phyloP scores from a whole-genome alignment of 768 basidiomycete genomes.

The Tricholoma matsutake region DNA sequence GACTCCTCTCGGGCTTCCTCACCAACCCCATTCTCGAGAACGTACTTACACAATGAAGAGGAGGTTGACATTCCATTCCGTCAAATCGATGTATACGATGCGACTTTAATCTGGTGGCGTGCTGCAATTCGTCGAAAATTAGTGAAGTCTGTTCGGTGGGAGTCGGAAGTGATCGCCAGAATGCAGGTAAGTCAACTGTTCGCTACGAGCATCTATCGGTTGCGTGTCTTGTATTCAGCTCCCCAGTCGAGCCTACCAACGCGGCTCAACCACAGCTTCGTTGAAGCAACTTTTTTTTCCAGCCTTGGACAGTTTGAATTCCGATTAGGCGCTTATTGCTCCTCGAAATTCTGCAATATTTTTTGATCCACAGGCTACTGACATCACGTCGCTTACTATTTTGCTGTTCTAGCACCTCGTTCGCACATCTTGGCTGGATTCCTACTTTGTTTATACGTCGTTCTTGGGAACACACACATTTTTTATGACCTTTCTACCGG shows the following conservation, averaged over 20 bases:
- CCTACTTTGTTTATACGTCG: conserved; percentile 82
- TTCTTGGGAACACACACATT: conserved; percentile 85
- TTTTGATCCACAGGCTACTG: neutral
- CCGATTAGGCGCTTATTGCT: too few relatives aligned
- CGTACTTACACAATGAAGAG: conserved; percentile 4
- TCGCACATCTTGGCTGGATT: conserved; percentile 66
- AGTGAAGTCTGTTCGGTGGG: conserved; percentile 50
- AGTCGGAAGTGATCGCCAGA: conserved; percentile 57
- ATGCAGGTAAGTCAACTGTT: conserved; percentile 55
- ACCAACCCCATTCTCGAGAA: conserved; percentile 19
- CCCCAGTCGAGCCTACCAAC: neutral
- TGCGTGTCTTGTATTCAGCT: neutral
- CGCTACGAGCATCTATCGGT: neutral
- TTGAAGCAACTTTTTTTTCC: neutral
- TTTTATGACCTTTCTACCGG: conserved; percentile 88
- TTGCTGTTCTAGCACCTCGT: conserved; percentile 40
- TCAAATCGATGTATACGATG: conserved; percentile 58
- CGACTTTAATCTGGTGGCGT: conserved; percentile 63
- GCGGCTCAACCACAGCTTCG: neutral
- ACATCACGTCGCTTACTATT: neutral
- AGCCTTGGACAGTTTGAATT: too few relatives aligned
- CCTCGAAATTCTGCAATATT: neutral
- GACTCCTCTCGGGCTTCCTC: conserved; percentile 33
- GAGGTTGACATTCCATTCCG: conserved; percentile 22
- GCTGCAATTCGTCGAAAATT: conserved; percentile 54